phyloP scores from a whole-genome alignment of 345 rosid genomes.

The Populus nigra region DNA sequence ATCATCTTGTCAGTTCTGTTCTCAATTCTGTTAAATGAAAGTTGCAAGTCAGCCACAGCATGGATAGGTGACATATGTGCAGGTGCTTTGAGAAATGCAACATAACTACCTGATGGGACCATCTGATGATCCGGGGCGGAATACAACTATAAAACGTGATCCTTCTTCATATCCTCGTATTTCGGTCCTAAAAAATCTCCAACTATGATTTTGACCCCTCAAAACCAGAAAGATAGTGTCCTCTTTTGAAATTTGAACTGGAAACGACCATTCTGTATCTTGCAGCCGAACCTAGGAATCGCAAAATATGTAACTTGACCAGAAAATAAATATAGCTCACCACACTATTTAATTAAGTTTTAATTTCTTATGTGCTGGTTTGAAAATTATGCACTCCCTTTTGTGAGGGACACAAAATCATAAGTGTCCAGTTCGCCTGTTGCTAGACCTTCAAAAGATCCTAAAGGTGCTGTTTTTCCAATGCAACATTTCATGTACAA shows the following conservation, averaged over 20 bases:
- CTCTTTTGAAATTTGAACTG: slow-evolving; percentile 75
- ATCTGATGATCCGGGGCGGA: slow-evolving; percentile 71
- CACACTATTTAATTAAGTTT: too few relatives aligned
- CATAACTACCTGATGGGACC: slow-evolving; percentile 81
- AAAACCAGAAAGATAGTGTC: slow-evolving; percentile 82
- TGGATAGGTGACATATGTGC: background rate
- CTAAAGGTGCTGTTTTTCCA: too few relatives aligned
- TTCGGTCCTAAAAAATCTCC: slow-evolving; percentile 64
- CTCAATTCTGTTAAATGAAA: slow-evolving; percentile 62
- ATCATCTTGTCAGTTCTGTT: slow-evolving; percentile 67
- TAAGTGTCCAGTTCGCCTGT: too few relatives aligned
- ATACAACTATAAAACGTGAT: slow-evolving; percentile 87
- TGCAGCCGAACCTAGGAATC: slow-evolving; percentile 60
- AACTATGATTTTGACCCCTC: slow-evolving; percentile 54
- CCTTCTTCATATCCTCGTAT: slow-evolving; percentile 99
- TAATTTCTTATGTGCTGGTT: too few relatives aligned
- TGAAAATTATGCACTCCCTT: too few relatives aligned
- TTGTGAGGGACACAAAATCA: too few relatives aligned
- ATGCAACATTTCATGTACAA: too few relatives aligned
- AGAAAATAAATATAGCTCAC: background rate
- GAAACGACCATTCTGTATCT: slow-evolving; percentile 92
- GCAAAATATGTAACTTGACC: background rate
- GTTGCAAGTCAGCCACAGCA: slow-evolving; percentile 12
- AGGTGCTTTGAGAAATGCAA: background rate
- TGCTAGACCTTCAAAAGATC: too few relatives aligned